Evolutionary conservation across 1,284 basidiomycete species (phyloP).

Genomic region (Ganoderma multipileum): DNA sequence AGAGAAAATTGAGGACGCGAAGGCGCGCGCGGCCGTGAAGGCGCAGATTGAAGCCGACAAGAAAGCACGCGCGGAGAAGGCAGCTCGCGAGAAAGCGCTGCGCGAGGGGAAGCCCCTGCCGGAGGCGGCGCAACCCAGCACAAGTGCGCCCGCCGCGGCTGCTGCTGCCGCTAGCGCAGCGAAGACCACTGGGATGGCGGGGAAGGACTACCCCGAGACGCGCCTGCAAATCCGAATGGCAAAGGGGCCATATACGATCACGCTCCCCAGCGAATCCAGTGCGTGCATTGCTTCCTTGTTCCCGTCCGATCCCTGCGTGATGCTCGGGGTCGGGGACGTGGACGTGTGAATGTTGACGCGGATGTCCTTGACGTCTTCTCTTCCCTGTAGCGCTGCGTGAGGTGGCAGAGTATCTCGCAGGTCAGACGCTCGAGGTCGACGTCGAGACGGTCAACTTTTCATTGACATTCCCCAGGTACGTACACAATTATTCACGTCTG

Average conservation of each 20-base stretch:
- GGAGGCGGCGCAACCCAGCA: slow-evolving; percentile 22
- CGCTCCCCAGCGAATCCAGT: slow-evolving; percentile 82
- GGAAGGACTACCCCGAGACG: slow-evolving; percentile 83
- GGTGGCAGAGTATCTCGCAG: slow-evolving; percentile 87
- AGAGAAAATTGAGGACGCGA: slow-evolving; percentile 87
- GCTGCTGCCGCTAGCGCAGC: slow-evolving; percentile 45
- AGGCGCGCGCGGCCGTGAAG: slow-evolving; percentile 84
- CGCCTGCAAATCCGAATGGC: slow-evolving; percentile 86
- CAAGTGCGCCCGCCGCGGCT: slow-evolving; percentile 47
- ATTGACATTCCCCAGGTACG: slow-evolving; percentile 85
- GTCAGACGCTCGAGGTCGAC: slow-evolving; percentile 71
- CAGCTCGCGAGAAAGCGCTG: slow-evolving; percentile 87
- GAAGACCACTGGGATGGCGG: slow-evolving; percentile 53
- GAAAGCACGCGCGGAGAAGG: slow-evolving; percentile 84
- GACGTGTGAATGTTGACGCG: slow-evolving; percentile 6
- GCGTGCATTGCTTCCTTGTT: slow-evolving; percentile 42
- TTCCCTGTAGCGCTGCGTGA: slow-evolving; percentile 80
- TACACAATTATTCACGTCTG: slow-evolving; percentile 8
- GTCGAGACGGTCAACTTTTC: slow-evolving; percentile 80
- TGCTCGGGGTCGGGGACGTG: background rate
- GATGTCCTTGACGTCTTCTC: slow-evolving; percentile 3
- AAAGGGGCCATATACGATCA: slow-evolving; percentile 82
- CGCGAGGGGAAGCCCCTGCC: slow-evolving; percentile 71
- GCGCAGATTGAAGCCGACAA: slow-evolving; percentile 96
- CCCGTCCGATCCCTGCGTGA: background rate